Evolutionary conservation across 805 yeast species (phyloP).

Genomic region (Lipomyces oligophaga): DNA sequence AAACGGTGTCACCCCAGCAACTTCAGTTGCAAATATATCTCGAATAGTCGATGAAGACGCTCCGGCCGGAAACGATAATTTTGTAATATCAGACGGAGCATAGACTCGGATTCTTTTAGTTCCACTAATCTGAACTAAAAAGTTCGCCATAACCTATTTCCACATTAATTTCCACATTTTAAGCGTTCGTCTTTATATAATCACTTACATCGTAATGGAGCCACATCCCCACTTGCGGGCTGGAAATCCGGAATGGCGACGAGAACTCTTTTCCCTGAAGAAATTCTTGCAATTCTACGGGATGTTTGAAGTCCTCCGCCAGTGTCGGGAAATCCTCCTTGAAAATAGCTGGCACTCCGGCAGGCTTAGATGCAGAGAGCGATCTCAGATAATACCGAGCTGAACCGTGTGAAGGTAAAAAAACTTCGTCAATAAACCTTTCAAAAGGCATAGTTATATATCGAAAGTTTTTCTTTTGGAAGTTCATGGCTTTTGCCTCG

Average conservation of each 20-base stretch:
- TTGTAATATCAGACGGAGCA: constrained; percentile 38
- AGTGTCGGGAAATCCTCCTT: constrained; percentile 36
- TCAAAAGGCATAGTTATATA: constrained; percentile 34
- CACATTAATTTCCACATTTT: no score
- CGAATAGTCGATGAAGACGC: constrained; percentile 37
- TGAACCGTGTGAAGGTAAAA: background rate
- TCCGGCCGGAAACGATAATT: constrained; percentile 36
- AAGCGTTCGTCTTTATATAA: no score
- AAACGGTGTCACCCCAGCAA: constrained; percentile 32
- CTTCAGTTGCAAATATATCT: constrained; percentile 33
- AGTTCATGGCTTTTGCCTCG: constrained; percentile 31
- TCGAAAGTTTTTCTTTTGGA: constrained; percentile 36
- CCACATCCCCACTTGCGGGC: constrained; percentile 38
- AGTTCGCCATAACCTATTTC: constrained; percentile 35
- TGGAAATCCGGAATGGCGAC: constrained; percentile 38
- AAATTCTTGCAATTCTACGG: constrained; percentile 25
- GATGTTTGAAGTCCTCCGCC: constrained; percentile 36
- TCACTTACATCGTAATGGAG: constrained; percentile 38
- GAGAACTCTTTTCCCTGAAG: constrained; percentile 34
- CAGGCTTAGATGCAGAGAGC: constrained; percentile 34
- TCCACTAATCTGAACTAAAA: constrained; percentile 39
- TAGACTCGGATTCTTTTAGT: constrained; percentile 37
- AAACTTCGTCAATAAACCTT: constrained; percentile 34
- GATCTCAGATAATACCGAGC: constrained; percentile 35
- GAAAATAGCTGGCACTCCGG: constrained; percentile 35